Evolutionary conservation across 805 yeast genomes (phyloP), one percentile per base, ranked within the genome.

Genomic region (Candida bentonensis): DNA sequence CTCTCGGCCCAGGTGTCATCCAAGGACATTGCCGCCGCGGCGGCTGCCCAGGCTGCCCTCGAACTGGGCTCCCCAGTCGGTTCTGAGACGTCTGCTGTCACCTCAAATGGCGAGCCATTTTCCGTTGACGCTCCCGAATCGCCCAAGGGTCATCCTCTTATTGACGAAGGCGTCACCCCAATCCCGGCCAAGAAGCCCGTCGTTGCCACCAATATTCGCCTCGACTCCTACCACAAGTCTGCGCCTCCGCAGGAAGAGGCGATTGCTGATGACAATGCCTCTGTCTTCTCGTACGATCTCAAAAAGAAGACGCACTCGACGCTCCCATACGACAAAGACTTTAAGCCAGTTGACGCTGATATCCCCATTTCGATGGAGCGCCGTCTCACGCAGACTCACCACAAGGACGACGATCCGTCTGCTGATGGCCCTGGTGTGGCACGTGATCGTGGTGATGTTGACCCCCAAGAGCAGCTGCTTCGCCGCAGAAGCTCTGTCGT

Each of bases 251-350:
- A 39, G 13, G 47, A 47, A 22, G 21, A 44, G 26, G 47, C 25
- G 11, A 42, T 39, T 15, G 51, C 43, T n/a, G 57, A 50, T 27
- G 62, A 57, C 42, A 41, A 46, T 21, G 50, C 51, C 3, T 55
- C 61, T 5, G 60, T 58, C 15, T 60, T 58, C 46, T 56, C 62
- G 9, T 61, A 61, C 47, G 63, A 57, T 45, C 52, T 54, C 22
- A 55, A 50, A 40, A 55, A 56, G 33, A 48, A 49, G 21, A 47
- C 52, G 3, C 51, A 55, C 45, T 51, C 55, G 21, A 59, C 65
- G 3, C 47, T 51, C 26, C 53, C 54, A 21, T 41, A 50, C 23
- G 56, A 55, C 21, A 40, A 42, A 15, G 59, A 51, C 41, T 57
- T 56, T 47, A 46, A 53, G 45, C 64, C 64, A 15, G 59, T 50